Base-by-base conservation (phyloP, 2,329 filamentous ascomycete genomes). In the Samsoniella hepiali region DNA sequence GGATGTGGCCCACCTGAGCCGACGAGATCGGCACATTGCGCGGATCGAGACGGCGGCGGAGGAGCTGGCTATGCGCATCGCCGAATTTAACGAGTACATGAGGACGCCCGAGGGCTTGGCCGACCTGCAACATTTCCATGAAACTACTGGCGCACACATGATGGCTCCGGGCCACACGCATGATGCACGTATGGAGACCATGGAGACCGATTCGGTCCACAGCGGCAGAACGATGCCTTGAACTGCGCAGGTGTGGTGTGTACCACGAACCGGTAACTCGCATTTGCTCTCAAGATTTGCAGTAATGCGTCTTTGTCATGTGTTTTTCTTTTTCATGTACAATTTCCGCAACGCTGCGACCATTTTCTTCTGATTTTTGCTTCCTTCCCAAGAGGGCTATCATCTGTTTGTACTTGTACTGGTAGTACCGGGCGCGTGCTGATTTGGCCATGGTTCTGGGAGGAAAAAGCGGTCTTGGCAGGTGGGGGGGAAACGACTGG, bases 41-140 rank as follows among this genome's bases (percentile, higher is more conserved):
- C 77, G 82, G 67, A 79, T 87, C 60, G 82, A 86, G 67, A 75
- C 80, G 50, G 78, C 81, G 3, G 82, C 84, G 13, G 79, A 81
- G 70, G 81, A 85, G 72, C 76, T 87, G 38, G 83, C 81, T 7
- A 75, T 83, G 68, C 78, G 81, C 34, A 79, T 85, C 51, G 75
- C 78, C 27, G 78, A 83, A 66, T 84, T 82, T 67, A 80, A 84
- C 64, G 81, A 83, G 54, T 77, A 74, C 32, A 63, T 73, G 15
- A 64, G 65, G 9, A 70, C 69, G 2, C 65, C 69, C 7, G 72
- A 73, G 50, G 69, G 71, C 13, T 64, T 70, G 29, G 67, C 62
- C 17, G 69, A 71, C 13, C 31, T 32, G 42, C 64, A 64, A 27
- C 57, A 59, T 22, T 50, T 17, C 27, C 44, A 50, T 7, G 32